Percentiles rank a stretch among this genome's conserved stretches.
Conservation (phyloP, 2,329 filamentous ascomycete species). For the Cadophora gregata region DNA sequence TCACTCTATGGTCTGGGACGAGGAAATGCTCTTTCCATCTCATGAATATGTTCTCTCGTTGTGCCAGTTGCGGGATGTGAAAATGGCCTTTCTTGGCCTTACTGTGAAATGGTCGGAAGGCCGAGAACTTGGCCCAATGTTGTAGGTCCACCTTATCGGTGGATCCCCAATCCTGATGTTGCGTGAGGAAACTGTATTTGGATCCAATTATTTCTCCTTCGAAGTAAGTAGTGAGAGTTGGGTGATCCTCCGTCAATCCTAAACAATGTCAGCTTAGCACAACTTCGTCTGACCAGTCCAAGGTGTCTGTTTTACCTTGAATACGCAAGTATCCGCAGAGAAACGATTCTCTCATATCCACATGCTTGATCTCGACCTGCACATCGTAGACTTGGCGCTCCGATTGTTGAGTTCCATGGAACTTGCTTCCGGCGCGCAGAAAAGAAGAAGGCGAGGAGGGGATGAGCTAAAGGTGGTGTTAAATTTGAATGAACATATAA, state of each 20-base stretch:
- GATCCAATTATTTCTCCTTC: constrained; percentile 97
- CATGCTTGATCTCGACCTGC: constrained; percentile 95
- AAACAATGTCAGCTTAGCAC: constrained; percentile 26
- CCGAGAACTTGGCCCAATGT: constrained; percentile 90
- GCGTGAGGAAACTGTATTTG: constrained; percentile 92
- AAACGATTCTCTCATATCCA: constrained; percentile 92
- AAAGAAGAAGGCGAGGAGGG: constrained; percentile 85
- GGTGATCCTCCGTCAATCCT: constrained; percentile 95
- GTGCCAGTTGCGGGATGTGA: constrained; percentile 72
- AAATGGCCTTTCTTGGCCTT: constrained; percentile 62
- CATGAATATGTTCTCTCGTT: constrained; percentile 95
- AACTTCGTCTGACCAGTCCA: neutral
- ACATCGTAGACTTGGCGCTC: constrained; percentile 94
- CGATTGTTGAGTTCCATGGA: constrained; percentile 89
- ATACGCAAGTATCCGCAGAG: constrained; percentile 95
- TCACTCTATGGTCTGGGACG: constrained; percentile 91
- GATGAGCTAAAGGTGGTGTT: constrained; percentile 48
- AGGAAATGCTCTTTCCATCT: constrained; percentile 99
- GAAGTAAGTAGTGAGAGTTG: constrained; percentile 97
- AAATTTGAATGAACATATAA: constrained; percentile 13
- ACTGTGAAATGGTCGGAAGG: constrained; percentile 78
- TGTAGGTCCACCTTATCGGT: constrained; percentile 89
- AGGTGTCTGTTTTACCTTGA: constrained; percentile 67
- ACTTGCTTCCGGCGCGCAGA: constrained; percentile 85
- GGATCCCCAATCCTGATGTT: constrained; percentile 89